These are phyloP conservation scores for Monilinia fructigena DNA, from an alignment of 2,329 filamentous ascomycete species.

Conservation along the genomic window DNA sequence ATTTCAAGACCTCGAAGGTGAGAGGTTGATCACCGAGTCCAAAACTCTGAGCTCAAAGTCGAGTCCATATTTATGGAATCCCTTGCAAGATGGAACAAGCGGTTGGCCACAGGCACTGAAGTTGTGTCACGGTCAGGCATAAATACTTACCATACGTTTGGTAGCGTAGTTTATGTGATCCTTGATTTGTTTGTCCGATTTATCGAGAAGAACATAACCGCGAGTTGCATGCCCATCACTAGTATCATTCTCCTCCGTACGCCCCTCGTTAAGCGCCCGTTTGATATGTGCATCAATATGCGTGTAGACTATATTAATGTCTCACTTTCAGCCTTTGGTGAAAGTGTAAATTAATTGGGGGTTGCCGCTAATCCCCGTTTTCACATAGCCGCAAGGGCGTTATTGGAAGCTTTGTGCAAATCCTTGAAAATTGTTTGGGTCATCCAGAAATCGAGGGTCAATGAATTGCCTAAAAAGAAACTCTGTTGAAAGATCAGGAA, in stretches of 20 bases:
- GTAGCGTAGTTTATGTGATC: slow-evolving; percentile 41
- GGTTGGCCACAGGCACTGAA: slow-evolving; percentile 34
- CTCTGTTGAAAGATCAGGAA: slow-evolving; percentile 13
- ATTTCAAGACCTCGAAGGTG: slow-evolving; percentile 23
- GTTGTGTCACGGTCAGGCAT: slow-evolving; percentile 57
- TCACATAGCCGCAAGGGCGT: slow-evolving; percentile 1
- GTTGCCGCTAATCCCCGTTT: not conserved
- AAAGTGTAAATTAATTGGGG: not conserved
- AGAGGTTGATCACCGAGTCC: slow-evolving; percentile 21
- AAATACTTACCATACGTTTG: slow-evolving; percentile 51
- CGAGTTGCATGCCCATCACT: slow-evolving; percentile 33
- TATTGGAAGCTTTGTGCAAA: slow-evolving; percentile 6
- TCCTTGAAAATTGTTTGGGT: slow-evolving; percentile 14
- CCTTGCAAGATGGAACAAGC: not conserved
- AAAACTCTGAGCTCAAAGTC: slow-evolving; percentile 46
- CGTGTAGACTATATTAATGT: slow-evolving; percentile 41
- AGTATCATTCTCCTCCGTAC: slow-evolving; percentile 35
- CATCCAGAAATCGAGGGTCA: not conserved
- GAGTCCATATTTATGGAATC: slow-evolving; percentile 13
- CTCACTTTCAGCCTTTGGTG: slow-evolving; percentile 9
- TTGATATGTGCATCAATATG: slow-evolving; percentile 50
- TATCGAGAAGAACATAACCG: slow-evolving; percentile 52
- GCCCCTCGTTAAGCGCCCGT: slow-evolving; percentile 35
- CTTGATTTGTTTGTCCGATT: slow-evolving; percentile 49
- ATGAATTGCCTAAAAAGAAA: slow-evolving; percentile 17